A percentile compares a stretch with the other conserved stretches of the same genome.
phyloP scores from a whole-genome alignment of 148 eudicot species.

The Tetragonia tetragonoides region DNA sequence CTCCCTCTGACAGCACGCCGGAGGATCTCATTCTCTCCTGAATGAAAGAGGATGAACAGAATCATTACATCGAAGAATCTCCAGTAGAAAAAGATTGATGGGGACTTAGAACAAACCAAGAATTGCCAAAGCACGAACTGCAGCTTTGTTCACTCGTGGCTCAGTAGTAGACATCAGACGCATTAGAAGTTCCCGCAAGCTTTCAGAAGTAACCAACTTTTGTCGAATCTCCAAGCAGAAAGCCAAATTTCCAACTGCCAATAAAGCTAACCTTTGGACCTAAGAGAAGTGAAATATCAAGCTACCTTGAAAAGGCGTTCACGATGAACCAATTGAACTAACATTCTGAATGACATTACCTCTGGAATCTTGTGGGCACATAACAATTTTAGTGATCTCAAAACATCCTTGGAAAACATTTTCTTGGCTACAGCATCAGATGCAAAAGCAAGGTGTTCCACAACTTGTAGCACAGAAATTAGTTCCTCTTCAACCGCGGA shows the following conservation, averaged over 20 bases:
- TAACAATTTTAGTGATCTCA: slow-evolving; percentile 75
- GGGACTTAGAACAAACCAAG: slow-evolving; percentile 63
- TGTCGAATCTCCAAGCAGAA: slow-evolving; percentile 89
- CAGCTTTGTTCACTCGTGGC: slow-evolving; percentile 87
- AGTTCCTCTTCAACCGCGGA: slow-evolving; percentile 72
- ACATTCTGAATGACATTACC: slow-evolving; percentile 38
- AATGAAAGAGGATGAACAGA: slow-evolving; percentile 7
- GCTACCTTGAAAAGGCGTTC: slow-evolving; percentile 7
- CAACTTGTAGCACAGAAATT: slow-evolving; percentile 78
- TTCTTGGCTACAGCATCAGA: slow-evolving; percentile 86
- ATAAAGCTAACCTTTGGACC: slow-evolving; percentile 90
- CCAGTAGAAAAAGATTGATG: slow-evolving; percentile 3
- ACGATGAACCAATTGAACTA: slow-evolving; percentile 2
- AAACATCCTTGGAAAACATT: slow-evolving; percentile 80
- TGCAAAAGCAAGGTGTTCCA: slow-evolving; percentile 80
- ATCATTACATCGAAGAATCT: slow-evolving; percentile 12
- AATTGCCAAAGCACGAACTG: slow-evolving; percentile 94
- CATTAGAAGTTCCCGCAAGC: slow-evolving; percentile 88
- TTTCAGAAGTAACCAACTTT: slow-evolving; percentile 84
- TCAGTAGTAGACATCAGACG: slow-evolving; percentile 75
- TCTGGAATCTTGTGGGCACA: slow-evolving; percentile 88
- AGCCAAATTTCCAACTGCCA: slow-evolving; percentile 89
- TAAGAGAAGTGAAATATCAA: slow-evolving; percentile 28
- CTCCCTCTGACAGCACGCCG: slow-evolving; percentile 86
- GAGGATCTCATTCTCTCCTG: slow-evolving; percentile 93